A percentile compares a stretch with the other conserved stretches of the same genome.
Evolutionary conservation across 768 basidiomycete species (phyloP).

Genomic region (Gymnopilus junonius): DNA sequence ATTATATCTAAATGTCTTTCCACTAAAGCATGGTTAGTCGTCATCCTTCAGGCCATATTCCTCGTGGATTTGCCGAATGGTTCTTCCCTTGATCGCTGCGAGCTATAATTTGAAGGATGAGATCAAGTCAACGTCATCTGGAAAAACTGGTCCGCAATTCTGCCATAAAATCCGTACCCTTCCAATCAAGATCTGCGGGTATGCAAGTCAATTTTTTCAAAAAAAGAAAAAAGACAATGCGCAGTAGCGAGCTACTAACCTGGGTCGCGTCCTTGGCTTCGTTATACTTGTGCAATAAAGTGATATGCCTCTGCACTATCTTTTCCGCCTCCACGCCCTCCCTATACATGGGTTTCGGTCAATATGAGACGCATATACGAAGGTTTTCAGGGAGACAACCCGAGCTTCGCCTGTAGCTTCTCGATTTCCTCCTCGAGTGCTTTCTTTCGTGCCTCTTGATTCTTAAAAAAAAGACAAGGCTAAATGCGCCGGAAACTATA

Average conservation of each 20-base stretch:
- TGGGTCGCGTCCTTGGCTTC: slow-evolving; percentile 86
- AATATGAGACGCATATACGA: slow-evolving; percentile 19
- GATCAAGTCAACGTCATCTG: no score
- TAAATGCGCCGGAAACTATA: no score
- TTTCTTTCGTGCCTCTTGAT: slow-evolving; percentile 52
- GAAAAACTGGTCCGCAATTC: no score
- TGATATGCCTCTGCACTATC: slow-evolving; percentile 71
- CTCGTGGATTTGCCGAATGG: slow-evolving; percentile 74
- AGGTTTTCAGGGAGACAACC: slow-evolving; percentile 33
- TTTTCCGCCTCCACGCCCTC: slow-evolving; percentile 53
- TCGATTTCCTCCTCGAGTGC: slow-evolving; percentile 54
- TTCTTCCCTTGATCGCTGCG: slow-evolving; percentile 70
- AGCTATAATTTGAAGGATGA: slow-evolving; percentile 52
- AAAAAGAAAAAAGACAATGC: neutral
- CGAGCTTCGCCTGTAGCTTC: slow-evolving; percentile 49
- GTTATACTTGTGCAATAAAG: slow-evolving; percentile 75
- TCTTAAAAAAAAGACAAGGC: slow-evolving; percentile 32
- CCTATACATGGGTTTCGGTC: slow-evolving; percentile 24
- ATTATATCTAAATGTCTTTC: neutral
- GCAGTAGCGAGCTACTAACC: slow-evolving; percentile 40
- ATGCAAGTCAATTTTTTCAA: neutral
- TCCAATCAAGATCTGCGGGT: slow-evolving; percentile 72
- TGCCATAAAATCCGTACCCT: slow-evolving; percentile 59
- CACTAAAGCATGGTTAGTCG: slow-evolving; percentile 56
- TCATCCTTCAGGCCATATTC: slow-evolving; percentile 66